These are phyloP conservation scores for Lojkania enalia DNA, from an alignment of 2,329 filamentous ascomycete species.

Conservation along the genomic window DNA sequence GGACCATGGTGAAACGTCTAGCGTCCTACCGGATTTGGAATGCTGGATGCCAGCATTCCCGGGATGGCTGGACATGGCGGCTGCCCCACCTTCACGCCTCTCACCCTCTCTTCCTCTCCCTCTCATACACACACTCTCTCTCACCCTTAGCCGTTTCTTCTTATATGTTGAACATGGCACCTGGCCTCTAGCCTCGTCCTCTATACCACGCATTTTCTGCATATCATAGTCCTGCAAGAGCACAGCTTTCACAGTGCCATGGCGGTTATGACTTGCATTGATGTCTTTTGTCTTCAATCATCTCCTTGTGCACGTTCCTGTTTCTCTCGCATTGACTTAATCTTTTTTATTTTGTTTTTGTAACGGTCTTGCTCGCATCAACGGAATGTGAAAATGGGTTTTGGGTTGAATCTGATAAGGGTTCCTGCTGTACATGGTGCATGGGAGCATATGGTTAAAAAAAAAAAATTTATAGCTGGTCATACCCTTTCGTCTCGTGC, in stretches of 20 bases:
- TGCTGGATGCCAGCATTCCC: conserved; percentile 13
- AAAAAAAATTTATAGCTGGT: conserved; percentile 24
- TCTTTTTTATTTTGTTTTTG: conserved; percentile 16
- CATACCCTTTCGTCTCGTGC: conserved; percentile 34
- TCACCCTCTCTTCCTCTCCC: conserved; percentile 9
- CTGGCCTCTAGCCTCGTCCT: no score
- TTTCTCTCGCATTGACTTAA: conserved; percentile 20
- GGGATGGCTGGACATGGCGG: conserved; percentile 1
- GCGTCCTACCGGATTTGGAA: conserved; percentile 25
- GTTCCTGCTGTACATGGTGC: conserved; percentile 30
- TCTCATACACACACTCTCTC: conserved; percentile 23
- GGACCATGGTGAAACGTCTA: conserved; percentile 22
- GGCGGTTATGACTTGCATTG: conserved; percentile 31
- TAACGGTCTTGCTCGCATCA: conserved; percentile 17
- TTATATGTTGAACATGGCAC: no score
- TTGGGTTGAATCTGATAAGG: conserved; percentile 19
- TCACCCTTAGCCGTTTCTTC: no score
- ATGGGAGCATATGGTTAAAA: conserved; percentile 37
- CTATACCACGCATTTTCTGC: conserved; percentile 8
- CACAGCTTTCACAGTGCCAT: conserved; percentile 15
- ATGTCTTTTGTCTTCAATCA: conserved; percentile 13
- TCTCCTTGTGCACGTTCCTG: conserved; percentile 11
- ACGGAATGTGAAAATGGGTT: conserved; percentile 24
- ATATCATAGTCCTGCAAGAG: neutral
- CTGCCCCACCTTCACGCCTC: neutral